These are phyloP conservation scores for Amanita inopinata DNA, from an alignment of 768 basidiomycete genomes.

Conservation along the genomic window DNA sequence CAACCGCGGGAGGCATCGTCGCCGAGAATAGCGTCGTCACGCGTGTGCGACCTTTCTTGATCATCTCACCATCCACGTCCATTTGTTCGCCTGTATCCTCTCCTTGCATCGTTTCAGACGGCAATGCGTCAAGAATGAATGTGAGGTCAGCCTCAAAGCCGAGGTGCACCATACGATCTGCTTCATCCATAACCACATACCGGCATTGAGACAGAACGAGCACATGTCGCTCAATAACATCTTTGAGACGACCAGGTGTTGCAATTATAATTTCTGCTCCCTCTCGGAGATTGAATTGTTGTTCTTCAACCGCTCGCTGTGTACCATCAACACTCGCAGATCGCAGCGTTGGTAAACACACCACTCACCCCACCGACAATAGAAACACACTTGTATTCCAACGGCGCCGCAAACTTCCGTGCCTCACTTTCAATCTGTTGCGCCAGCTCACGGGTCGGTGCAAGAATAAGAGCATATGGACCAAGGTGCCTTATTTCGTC, in stretches of 20 bases:
- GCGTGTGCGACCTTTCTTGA: constrained; percentile 69
- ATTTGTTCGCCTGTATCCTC: constrained; percentile 68
- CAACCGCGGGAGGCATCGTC: constrained; percentile 97
- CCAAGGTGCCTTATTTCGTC: constrained; percentile 94
- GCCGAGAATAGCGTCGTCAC: constrained; percentile 98
- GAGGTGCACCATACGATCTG: constrained; percentile 96
- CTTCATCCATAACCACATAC: constrained; percentile 99
- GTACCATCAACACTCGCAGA: background rate
- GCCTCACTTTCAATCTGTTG: constrained; percentile 96
- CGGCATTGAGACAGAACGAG: constrained; percentile 95
- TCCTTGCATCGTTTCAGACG: constrained; percentile 79
- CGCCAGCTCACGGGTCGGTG: constrained; percentile 96
- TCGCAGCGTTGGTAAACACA: constrained; percentile 6
- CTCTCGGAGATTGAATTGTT: constrained; percentile 95
- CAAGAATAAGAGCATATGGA: constrained; percentile 87
- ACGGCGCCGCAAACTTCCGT: constrained; percentile 80
- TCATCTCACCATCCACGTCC: constrained; percentile 66
- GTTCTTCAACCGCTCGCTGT: constrained; percentile 89
- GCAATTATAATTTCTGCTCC: constrained; percentile 99
- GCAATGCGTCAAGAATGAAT: constrained; percentile 90
- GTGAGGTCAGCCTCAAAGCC: constrained; percentile 94
- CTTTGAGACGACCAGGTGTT: constrained; percentile 96
- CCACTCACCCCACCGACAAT: constrained; percentile 89
- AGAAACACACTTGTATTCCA: constrained; percentile 92
- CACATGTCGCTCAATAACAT: constrained; percentile 93